Base-by-base conservation (phyloP, 2,329 filamentous ascomycete genomes). In the Daldinia sp. region DNA sequence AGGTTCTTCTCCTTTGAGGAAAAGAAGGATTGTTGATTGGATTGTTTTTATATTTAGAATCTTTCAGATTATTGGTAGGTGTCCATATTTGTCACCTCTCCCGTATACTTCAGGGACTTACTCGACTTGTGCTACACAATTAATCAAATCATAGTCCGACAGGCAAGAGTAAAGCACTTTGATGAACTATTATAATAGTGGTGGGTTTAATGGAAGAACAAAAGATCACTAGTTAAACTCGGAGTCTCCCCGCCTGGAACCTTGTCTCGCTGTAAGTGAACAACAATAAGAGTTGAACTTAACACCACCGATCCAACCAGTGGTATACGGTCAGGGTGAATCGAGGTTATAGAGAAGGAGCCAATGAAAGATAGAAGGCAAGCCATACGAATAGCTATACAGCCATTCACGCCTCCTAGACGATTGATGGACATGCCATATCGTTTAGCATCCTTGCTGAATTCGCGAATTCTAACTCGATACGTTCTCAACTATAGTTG, bases 21-120 rank as follows among this genome's bases (percentile, higher is more conserved):
- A 53, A 51, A 23, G 33, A 53, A 39, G 48, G 35, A 20, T 33
- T 15, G 35, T 53, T 54, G n/a, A 6, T 28, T 6, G 46, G 39
- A 6, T 30, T 50, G 46, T 79, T 82, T 70, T 82, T 86, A 46
- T 88, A 79, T 82, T 89, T 92, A 13, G 90, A 84, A 79, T 93
- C 91, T 20, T 94, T 82, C 0, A 85, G 82, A 77, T 93, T 48
- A 48, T 48, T 6, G 23, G 23, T 12, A 3, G 10, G 5, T 20
- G 13, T 48, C 9, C 26, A 15, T 1, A 48, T 15, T 15, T 1
- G 44, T 48, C 7, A 4, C 23, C 44, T 26, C 4, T 3, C 2
- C 10, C 6, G 18, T 12, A 28, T 48, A 28, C 6, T 13, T 13
- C 13, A 15, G 6, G 28, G 44, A 15, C 44, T 48, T 15, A 20